phyloP scores from a whole-genome alignment of 257 asterid genomes.

The Scutellaria baicalensis region DNA sequence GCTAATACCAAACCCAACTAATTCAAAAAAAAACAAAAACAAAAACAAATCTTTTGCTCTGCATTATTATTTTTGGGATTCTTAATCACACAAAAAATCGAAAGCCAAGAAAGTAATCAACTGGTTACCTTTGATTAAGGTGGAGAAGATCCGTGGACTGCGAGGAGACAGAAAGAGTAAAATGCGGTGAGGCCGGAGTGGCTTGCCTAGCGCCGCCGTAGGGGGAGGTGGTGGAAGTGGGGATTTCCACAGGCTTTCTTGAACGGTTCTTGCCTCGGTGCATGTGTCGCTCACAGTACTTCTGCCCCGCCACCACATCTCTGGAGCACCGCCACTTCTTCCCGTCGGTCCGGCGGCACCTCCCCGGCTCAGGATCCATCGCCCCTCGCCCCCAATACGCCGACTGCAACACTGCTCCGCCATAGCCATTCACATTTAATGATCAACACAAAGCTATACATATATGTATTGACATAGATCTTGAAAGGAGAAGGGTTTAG shows the following conservation, averaged over 20 bases:
- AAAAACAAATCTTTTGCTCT: too few relatives aligned
- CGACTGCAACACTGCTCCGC: conserved; percentile 60
- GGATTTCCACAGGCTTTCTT: conserved; percentile 99
- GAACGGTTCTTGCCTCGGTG: conserved; percentile 97
- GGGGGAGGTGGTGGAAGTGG: conserved; percentile 39
- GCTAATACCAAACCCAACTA: too few relatives aligned
- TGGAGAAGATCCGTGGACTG: conserved; percentile 63
- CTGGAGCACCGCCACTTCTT: conserved; percentile 97
- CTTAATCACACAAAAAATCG: not conserved
- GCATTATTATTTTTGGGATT: not conserved
- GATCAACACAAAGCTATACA: not conserved
- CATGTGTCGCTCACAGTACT: conserved; percentile 93
- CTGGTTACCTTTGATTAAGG: conserved; percentile 50
- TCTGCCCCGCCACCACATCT: conserved; percentile 80
- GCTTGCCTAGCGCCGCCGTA: conserved; percentile 19
- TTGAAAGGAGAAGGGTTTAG: too few relatives aligned
- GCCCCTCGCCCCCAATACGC: conserved; percentile 73
- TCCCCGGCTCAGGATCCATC: conserved; percentile 98
- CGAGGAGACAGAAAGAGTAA: conserved; percentile 43
- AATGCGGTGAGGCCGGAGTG: conserved; percentile 25
- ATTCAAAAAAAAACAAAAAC: too few relatives aligned
- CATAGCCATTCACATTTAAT: not conserved
- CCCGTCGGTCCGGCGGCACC: conserved; percentile 95
- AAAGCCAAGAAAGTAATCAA: not conserved
- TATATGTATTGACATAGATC: too few relatives aligned